Evolutionary conservation across 495 filamentous ascomycete species (phyloP), one percentile per base, ranked within the genome.

Genomic region (Acidomyces sp.): DNA sequence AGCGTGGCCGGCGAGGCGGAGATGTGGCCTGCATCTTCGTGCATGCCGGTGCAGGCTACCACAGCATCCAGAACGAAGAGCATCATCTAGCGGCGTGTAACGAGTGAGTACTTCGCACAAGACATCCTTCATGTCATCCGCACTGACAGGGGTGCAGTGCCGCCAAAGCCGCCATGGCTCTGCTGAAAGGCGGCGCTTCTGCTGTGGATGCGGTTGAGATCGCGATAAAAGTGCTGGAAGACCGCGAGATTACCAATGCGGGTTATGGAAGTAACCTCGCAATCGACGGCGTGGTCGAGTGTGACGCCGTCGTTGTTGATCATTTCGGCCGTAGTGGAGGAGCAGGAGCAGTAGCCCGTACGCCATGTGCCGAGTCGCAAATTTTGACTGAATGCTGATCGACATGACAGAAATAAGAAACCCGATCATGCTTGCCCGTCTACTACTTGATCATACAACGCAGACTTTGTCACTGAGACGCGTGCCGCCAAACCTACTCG

Each of bases 201-300:
- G 84, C 87, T 3, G 63, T 90, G 17, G 84, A 95, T 45, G 90
- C 90, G n/a, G 85, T 93, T 21, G 90, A 96, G 58, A 75, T 81
- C 36, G 87, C 92, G 20, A 72, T 97, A 43, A 81, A 75, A 52
- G 67, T 80, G 13, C 70, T 97, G 26, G 90, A 97, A 58, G 82
- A 97, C 54, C 75, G 78, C 32, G 84, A 93, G 49, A 93, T 97
- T 52, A 96, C 92, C 17, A 97, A 97, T 59, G 79, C 87, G 12
- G 90, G 92, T 12, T 95, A 79, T 51, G 92, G 92, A 23, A 96
- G 92, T 62, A 97, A 97, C 53, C 62, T 95, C n/a, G 74, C 78
- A 33, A 77, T 87, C 36, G 79, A 95, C 48, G 90, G 90, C 2
- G 72, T 75, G 12, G 90, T 94, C 18, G 92, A 97, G 55, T 85